Percentiles rank a stretch among this genome's conserved stretches.
Conservation (phyloP, 2,329 filamentous ascomycete species). For the Hymenoscyphus fructigenus region DNA sequence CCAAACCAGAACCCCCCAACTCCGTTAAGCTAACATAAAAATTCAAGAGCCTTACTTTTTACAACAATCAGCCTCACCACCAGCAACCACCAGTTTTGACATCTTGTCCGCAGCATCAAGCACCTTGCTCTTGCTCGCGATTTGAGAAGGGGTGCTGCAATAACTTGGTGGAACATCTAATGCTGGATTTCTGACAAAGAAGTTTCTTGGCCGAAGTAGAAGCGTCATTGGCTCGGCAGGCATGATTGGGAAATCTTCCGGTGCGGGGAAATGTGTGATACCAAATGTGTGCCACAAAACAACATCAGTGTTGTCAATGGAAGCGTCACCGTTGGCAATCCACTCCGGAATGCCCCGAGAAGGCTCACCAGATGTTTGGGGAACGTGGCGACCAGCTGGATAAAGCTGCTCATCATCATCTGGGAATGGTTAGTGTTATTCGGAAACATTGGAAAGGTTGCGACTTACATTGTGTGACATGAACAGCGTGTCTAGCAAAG, state of each 20-base stretch:
- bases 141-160: constrained; percentile 68
- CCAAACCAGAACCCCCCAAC: background rate
- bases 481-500: constrained; percentile 58
- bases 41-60: constrained; percentile 23
- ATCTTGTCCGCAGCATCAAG: constrained; percentile 50
- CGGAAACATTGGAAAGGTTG: constrained; percentile 38
- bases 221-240: constrained; percentile 77
- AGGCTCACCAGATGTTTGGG: constrained; percentile 52
- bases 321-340: constrained; percentile 60
- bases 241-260: constrained; percentile 93
- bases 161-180: constrained; percentile 64
- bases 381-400: constrained; percentile 59
- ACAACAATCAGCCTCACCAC: constrained; percentile 29
- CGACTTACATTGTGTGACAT: constrained; percentile 69
- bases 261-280: constrained; percentile 82
- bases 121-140: constrained; percentile 47
- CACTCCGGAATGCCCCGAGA: constrained; percentile 45
- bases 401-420: constrained; percentile 59
- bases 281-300: constrained; percentile 96
- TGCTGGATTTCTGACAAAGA: constrained; percentile 58
- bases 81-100: constrained; percentile 37
- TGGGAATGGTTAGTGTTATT: constrained; percentile 40
- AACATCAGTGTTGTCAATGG: constrained; percentile 78
- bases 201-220: constrained; percentile 57
- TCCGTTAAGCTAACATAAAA: background rate